phyloP scores from a whole-genome alignment of 208 protist species.

The Porcisia hertigi region DNA sequence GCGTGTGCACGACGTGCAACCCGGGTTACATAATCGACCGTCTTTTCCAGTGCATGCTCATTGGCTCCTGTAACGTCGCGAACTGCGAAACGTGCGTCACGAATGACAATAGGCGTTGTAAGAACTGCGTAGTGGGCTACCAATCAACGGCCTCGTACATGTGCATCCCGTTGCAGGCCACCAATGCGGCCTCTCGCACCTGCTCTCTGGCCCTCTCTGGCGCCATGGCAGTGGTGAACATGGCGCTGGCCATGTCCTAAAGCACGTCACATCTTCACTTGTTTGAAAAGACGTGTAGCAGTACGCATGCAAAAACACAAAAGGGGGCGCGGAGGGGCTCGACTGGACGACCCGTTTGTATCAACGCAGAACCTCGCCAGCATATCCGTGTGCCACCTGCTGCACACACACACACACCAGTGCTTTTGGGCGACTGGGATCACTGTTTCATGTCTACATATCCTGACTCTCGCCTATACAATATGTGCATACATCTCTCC shows the following conservation, averaged over 20 bases:
- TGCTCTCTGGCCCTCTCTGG: neutral
- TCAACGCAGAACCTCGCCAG: no score
- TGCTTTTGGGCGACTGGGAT: no score
- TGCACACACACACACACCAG: no score
- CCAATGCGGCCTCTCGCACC: neutral
- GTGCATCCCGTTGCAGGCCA: neutral
- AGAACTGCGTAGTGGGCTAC: constrained; percentile 2
- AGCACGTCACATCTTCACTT: neutral
- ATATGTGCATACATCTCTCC: no score
- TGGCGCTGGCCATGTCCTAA: neutral
- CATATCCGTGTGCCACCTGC: no score
- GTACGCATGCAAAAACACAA: neutral
- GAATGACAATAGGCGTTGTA: neutral
- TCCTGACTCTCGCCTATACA: no score
- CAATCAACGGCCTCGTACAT: neutral
- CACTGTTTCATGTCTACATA: no score
- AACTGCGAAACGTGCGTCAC: neutral
- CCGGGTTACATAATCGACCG: constrained; percentile 3
- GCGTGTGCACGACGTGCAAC: neutral
- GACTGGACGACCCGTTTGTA: no score
- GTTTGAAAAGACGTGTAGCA: neutral
- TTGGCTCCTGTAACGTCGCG: constrained; percentile 5
- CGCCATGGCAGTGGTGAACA: neutral
- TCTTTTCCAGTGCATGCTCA: constrained; percentile 2
- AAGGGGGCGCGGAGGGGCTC: no score